phyloP scores from a whole-genome alignment of 495 filamentous ascomycete genomes.

The Bathelium albidoporum region DNA sequence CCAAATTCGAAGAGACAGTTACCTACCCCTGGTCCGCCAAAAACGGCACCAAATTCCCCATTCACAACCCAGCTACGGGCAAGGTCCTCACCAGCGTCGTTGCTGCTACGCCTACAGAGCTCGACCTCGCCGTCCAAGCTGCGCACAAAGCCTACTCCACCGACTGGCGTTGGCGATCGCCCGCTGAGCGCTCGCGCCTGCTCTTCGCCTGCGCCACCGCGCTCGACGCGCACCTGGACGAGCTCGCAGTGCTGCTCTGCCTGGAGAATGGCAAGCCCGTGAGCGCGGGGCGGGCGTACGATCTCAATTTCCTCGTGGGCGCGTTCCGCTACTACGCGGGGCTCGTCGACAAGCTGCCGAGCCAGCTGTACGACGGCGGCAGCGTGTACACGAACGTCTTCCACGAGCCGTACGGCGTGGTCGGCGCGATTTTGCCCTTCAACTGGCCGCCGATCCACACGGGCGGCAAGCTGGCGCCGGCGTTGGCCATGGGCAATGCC shows the following conservation, averaged over 20 bases:
- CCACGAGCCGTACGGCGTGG: slow-evolving; percentile 9
- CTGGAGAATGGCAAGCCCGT: slow-evolving; percentile 23
- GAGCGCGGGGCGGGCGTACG: slow-evolving; percentile 10
- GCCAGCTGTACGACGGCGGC: slow-evolving; percentile 18
- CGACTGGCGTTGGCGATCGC: background rate
- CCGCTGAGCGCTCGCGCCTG: background rate
- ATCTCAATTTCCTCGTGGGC: slow-evolving; percentile 13
- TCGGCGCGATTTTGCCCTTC: slow-evolving; percentile 2
- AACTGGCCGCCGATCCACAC: slow-evolving; percentile 13
- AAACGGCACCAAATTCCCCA: background rate
- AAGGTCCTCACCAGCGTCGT: slow-evolving; percentile 6
- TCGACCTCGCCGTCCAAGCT: slow-evolving; percentile 8
- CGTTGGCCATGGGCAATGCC: slow-evolving; percentile 10
- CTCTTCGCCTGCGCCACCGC: slow-evolving; percentile 16
- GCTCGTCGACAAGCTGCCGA: slow-evolving; percentile 18
- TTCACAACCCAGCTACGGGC: slow-evolving; percentile 8
- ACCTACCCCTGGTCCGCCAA: background rate
- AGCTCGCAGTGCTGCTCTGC: slow-evolving; percentile 17
- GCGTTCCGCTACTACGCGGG: slow-evolving; percentile 18
- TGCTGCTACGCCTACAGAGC: background rate
- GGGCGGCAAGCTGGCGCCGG: slow-evolving; percentile 12
- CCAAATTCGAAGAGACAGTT: background rate
- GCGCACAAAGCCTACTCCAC: slow-evolving; percentile 31
- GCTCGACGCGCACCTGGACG: slow-evolving; percentile 13
- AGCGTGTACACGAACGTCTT: slow-evolving; percentile 13